Base-by-base conservation (phyloP, 768 basidiomycete species). In the Calocybe cyanea region DNA sequence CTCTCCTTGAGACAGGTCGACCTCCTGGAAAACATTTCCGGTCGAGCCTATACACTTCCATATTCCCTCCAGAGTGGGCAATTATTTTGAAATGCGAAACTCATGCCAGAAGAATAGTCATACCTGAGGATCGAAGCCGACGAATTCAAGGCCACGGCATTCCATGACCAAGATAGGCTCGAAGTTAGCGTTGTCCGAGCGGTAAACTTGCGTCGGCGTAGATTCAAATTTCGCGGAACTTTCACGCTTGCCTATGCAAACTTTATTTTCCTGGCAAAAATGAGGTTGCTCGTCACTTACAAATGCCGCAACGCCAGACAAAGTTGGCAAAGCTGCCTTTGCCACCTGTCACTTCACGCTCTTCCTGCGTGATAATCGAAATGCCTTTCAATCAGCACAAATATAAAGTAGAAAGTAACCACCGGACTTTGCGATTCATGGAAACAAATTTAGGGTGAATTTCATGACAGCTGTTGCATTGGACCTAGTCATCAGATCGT, bases 91-190 rank as follows among this genome's bases (percentile, higher is more conserved):
- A 13, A 15, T 28, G 34, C 25, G 28, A n/a, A n/a, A 9, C 23
- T 11, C 20, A 33, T 32, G 31, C 8, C 8, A 8, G n/a, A n/a
- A n/a, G 17, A 7, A 6, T 18, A 14, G 23, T 23, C 73, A 41
- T 58, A 88, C 90, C 56, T 67, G 67, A 5, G 86, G 86, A 60
- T 91, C 81, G 60, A 94, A 94, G 4, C 65, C 79, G 6, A 70
- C 72, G 50, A 94, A 87, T 59, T 95, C 92, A 14, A 94, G 74
- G 4, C 92, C 92, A 19, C 92, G 77, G 58, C 92, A 95, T 54
- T 95, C 92, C 32, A 95, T 68, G 2, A 75, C 73, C 6, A 92
- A 64, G 21, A 94, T 66, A 3, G 83, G 79, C 0, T 74, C 75
- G 38, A 83, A 82, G 38, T 79, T 72, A 7, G 71, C 81, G 45